Evolutionary conservation across 2,329 filamentous ascomycete species (phyloP).

Genomic region (Sporothrix curviconia): DNA sequence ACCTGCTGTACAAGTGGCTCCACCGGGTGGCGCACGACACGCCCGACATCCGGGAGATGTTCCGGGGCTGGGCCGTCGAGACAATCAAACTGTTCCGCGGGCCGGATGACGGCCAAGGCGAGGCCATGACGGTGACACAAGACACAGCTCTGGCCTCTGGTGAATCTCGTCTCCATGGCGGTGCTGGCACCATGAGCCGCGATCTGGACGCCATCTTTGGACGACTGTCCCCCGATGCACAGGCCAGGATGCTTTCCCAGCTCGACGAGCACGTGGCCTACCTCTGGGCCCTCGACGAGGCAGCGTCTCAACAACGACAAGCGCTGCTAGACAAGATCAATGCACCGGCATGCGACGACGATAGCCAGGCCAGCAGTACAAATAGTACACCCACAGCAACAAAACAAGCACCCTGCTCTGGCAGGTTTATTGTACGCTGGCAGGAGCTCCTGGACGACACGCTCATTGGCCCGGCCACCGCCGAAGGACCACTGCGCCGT

Average conservation of each 20-base stretch:
- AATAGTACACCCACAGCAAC: too few relatives aligned
- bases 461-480: conserved; percentile 48
- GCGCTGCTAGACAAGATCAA: conserved; percentile 42
- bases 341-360: conserved; percentile 14
- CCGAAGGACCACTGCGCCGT: conserved; percentile 44
- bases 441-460: conserved; percentile 65
- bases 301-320: conserved; percentile 51
- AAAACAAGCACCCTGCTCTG: conserved; percentile 48
- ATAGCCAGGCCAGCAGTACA: too few relatives aligned
- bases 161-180: conserved; percentile 27
- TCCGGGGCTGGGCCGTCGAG: conserved; percentile 54
- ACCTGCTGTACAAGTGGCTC: conserved; percentile 60
- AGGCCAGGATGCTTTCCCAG: conserved; percentile 39
- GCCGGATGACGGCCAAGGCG: neutral
- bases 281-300: conserved; percentile 45
- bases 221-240: conserved; percentile 41
- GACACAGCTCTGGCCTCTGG: too few relatives aligned
- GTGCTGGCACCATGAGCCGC: conserved; percentile 32
- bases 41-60: conserved; percentile 55
- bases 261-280: conserved; percentile 58
- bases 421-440: conserved; percentile 67
- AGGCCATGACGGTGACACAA: neutral
- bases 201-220: conserved; percentile 37
- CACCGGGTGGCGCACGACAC: conserved; percentile 64
- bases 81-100: conserved; percentile 49